phyloP scores from a whole-genome alignment of 1,139 yeast genomes.

The Saccharomyces hybrid region DNA sequence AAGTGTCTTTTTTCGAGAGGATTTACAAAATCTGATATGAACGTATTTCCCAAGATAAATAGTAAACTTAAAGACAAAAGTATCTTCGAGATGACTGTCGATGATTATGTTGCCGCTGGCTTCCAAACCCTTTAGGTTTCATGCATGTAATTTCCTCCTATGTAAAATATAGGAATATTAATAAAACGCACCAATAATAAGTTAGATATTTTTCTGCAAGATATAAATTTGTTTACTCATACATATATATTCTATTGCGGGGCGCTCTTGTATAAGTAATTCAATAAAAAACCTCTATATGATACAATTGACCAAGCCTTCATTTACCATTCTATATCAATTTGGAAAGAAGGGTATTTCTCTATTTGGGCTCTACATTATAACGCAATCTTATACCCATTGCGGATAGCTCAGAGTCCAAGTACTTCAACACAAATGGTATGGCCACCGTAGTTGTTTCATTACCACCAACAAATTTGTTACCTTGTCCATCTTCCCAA shows the following conservation, averaged over 20 bases:
- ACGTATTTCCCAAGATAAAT: conserved; percentile 20
- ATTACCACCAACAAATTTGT: conserved; percentile 83
- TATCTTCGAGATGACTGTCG: conserved; percentile 21
- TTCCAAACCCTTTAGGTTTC: conserved; percentile 9
- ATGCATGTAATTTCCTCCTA: neutral
- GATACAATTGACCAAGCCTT: neutral
- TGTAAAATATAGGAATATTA: neutral
- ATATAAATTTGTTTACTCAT: neutral
- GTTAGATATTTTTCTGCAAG: neutral
- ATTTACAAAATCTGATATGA: conserved; percentile 27
- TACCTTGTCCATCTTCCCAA: conserved; percentile 98
- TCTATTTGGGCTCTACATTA: conserved; percentile 57
- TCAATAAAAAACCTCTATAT: neutral
- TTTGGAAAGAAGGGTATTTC: neutral
- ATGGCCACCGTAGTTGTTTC: conserved; percentile 90
- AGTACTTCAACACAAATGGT: conserved; percentile 90
- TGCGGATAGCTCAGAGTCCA: conserved; percentile 92
- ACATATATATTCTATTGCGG: neutral
- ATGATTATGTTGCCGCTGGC: conserved; percentile 25
- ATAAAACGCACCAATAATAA: neutral
- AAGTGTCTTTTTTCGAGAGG: conserved; percentile 27
- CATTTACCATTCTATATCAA: neutral
- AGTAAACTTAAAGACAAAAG: conserved; percentile 14
- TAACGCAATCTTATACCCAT: conserved; percentile 95
- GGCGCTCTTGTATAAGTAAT: neutral